These are phyloP conservation scores for Delphinella strobiligena DNA, from an alignment of 2,329 filamentous ascomycete species.

Conservation along the genomic window DNA sequence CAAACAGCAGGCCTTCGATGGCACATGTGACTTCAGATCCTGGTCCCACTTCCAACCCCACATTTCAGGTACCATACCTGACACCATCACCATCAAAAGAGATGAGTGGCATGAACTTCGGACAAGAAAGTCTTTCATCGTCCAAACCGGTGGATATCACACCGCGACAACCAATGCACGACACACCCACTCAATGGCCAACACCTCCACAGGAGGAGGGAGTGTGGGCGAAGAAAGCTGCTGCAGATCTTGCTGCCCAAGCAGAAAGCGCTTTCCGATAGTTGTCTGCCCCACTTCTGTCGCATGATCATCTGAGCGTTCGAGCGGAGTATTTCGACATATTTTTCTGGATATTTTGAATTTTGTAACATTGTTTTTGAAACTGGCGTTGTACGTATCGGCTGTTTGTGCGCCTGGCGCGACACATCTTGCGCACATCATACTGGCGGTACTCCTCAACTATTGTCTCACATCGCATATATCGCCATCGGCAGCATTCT, in stretches of 20 bases:
- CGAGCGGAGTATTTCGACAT: too few species aligned
- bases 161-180: constrained; percentile 41
- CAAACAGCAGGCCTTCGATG: constrained; percentile 32
- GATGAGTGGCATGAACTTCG: constrained; percentile 63
- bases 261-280: constrained; percentile 41
- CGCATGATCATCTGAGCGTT: not conserved
- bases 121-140: constrained; percentile 47
- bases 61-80: constrained; percentile 42
- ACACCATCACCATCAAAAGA: constrained; percentile 72
- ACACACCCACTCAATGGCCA: constrained; percentile 63
- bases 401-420: not conserved
- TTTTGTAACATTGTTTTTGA: not conserved
- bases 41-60: constrained; percentile 29
- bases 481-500: not conserved
- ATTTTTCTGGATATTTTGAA: not conserved
- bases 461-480: not conserved
- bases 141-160: constrained; percentile 61
- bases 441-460: not conserved
- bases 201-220: constrained; percentile 91
- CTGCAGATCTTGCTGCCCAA: constrained; percentile 69
- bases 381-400: not conserved
- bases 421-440: not conserved
- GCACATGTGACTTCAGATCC: constrained; percentile 55
- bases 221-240: constrained; percentile 77
- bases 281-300: not conserved